phyloP scores from a whole-genome alignment of 2,329 filamentous ascomycete species.

The Cryphonectria naterciae region DNA sequence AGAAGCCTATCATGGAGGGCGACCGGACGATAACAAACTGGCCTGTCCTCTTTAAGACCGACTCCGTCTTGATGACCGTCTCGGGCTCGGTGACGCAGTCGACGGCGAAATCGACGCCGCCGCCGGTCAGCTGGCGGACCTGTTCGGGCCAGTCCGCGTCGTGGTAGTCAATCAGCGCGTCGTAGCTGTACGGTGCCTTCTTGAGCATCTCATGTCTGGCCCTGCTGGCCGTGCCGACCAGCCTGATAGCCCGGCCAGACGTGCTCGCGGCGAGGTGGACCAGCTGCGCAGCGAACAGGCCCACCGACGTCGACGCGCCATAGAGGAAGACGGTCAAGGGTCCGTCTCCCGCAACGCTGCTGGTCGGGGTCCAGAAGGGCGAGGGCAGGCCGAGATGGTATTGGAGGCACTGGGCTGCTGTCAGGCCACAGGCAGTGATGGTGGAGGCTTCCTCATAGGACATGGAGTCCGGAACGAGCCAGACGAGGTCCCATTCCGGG shows the following conservation, averaged over 20 bases:
- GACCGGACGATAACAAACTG: neutral
- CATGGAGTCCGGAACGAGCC: constrained; percentile 39
- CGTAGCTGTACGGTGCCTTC: constrained; percentile 41
- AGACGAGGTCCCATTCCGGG: constrained; percentile 42
- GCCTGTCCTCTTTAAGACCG: neutral
- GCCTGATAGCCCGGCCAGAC: constrained; percentile 28
- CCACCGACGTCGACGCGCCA: constrained; percentile 40
- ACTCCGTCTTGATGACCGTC: constrained; percentile 9
- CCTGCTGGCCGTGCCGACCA: constrained; percentile 37
- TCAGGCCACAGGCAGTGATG: constrained; percentile 47
- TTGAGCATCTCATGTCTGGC: constrained; percentile 35
- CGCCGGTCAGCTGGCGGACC: constrained; percentile 33
- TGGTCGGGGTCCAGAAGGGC: constrained; percentile 36
- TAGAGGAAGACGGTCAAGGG: constrained; percentile 36
- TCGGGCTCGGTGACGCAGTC: constrained; percentile 32
- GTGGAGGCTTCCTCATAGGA: constrained; percentile 41
- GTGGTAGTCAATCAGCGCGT: constrained; percentile 44
- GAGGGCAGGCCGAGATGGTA: constrained; percentile 40
- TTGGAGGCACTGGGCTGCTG: constrained; percentile 47
- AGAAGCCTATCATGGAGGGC: neutral
- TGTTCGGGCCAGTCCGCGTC: constrained; percentile 39
- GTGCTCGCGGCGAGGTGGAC: constrained; percentile 26
- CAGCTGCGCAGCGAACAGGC: constrained; percentile 39
- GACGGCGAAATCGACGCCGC: constrained; percentile 40
- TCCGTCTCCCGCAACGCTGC: neutral